Base-by-base conservation (phyloP, 2,329 filamentous ascomycete genomes). In the Arthrobotrys conoides region DNA sequence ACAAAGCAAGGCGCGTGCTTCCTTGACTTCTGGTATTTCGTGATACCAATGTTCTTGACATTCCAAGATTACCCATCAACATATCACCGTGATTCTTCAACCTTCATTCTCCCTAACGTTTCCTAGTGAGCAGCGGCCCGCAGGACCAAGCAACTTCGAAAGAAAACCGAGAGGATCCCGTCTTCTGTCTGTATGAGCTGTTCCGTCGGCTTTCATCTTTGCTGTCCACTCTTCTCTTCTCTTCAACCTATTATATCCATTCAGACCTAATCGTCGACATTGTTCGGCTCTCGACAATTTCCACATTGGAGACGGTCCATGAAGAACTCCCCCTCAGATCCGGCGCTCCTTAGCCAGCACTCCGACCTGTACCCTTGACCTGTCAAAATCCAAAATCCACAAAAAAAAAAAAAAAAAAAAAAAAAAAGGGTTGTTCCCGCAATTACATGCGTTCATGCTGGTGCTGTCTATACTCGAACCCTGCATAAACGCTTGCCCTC, bases 311-410 rank as follows among this genome's bases (percentile, higher is more conserved):
- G 38, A 53, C n/a, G n/a, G 38, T 36, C 22, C 22, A n/a, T 48
- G 72, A 77, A 78, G 75, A 78, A 78, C 75, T 78, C 75, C 64
- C 27, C 71, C 53, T 69, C 68, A 24, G 55, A 69, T 69, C 46
- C 68, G 68, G 75, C 75, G 68, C 75, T 78, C 75, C 68, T 44
- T 51, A 10, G 67, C 51, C 41, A 68, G 63, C 64, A 64, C 65
- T 69, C 48, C 64, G 57, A 72, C 61, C 36, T 63, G 38, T 44
- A 24, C 36, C 53, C 48, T 76, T 66, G 72, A 68, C 66, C 61
- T 77, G 73, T 75, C 71, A 75, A 63, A 27, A 36, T 49, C 55
- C 18, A 46, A 46, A 30, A 30, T 30, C 27, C 27, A 30, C 3
- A 30, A 30, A 3, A 3, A 30, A 30, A 30, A 3, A 3, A 3